Evolutionary conservation across 129 eudicot species (phyloP).

Genomic region (Chrysanthemum seticuspe): DNA sequence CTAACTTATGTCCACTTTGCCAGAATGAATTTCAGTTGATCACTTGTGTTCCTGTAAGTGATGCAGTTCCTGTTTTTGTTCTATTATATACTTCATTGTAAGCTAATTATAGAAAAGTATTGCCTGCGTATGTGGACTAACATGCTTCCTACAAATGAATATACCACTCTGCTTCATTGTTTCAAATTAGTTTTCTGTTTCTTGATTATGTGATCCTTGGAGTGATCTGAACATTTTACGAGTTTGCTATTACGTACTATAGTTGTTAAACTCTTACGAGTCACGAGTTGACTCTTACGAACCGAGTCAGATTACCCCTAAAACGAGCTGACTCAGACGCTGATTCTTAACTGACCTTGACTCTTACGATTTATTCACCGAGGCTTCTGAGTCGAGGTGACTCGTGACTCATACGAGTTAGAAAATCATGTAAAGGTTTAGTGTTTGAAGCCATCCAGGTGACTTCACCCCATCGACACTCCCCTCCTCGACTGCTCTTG

Average conservation of each 20-base stretch:
- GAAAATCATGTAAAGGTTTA: too few relatives aligned
- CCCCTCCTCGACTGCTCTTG: too few relatives aligned
- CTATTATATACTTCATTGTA: not conserved
- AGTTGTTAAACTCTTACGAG: too few relatives aligned
- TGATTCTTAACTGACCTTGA: too few relatives aligned
- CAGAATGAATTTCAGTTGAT: constrained; percentile 91
- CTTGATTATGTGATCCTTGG: constrained; percentile 11
- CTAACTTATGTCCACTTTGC: constrained; percentile 96
- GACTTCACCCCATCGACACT: too few relatives aligned
- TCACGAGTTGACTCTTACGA: too few relatives aligned
- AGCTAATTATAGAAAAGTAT: not conserved
- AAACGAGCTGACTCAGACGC: too few relatives aligned
- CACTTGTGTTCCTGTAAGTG: constrained; percentile 98
- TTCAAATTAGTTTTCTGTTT: constrained; percentile 12
- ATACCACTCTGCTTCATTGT: constrained; percentile 12
- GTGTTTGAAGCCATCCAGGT: too few relatives aligned
- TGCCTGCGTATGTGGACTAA: constrained; percentile 3
- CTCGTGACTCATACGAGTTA: too few relatives aligned
- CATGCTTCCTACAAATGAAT: not conserved
- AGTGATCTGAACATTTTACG: constrained; percentile 4
- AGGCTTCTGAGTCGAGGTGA: too few relatives aligned
- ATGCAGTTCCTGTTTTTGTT: constrained; percentile 19
- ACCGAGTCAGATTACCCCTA: too few relatives aligned
- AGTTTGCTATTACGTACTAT: not conserved
- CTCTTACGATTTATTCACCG: too few relatives aligned